Conservation (phyloP, 495 filamentous ascomycete species). For the Xylaria nigripes region DNA sequence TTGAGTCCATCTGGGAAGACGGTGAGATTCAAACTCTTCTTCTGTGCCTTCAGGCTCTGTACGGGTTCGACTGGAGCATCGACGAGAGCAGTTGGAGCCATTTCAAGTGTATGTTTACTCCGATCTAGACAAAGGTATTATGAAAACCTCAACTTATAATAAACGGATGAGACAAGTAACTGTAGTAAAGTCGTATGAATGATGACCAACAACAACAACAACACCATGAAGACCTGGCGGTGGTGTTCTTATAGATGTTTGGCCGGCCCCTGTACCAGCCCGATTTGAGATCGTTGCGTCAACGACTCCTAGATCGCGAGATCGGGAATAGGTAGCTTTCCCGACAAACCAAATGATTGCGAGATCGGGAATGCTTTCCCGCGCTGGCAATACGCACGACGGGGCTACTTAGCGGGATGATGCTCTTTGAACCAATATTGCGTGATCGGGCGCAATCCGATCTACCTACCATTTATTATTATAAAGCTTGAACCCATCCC, state of each 20-base stretch:
- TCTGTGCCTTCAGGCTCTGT: slow-evolving; percentile 16
- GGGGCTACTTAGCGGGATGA: background rate
- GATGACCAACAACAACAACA: background rate
- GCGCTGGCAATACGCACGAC: background rate
- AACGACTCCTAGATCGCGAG: background rate
- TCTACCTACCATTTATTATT: too few relatives aligned
- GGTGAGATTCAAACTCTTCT: slow-evolving; percentile 13
- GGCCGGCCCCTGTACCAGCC: too few relatives aligned
- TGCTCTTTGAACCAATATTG: slow-evolving; percentile 4
- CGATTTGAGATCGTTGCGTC: background rate
- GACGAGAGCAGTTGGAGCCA: slow-evolving; percentile 23
- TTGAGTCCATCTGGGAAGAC: slow-evolving; percentile 50
- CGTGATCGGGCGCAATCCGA: slow-evolving; percentile 11
- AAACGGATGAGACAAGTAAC: background rate
- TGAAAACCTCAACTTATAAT: background rate
- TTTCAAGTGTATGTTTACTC: background rate
- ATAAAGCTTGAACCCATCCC: too few relatives aligned
- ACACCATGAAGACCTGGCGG: background rate
- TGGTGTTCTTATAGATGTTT: slow-evolving; percentile 1
- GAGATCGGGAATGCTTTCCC: slow-evolving; percentile 2
- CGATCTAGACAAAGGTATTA: background rate
- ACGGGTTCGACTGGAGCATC: slow-evolving; percentile 12
- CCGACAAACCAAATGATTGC: background rate
- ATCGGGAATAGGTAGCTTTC: background rate
- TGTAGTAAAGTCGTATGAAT: background rate